Conservation (phyloP, 257 asterid genomes). For the Rhazya stricta region DNA sequence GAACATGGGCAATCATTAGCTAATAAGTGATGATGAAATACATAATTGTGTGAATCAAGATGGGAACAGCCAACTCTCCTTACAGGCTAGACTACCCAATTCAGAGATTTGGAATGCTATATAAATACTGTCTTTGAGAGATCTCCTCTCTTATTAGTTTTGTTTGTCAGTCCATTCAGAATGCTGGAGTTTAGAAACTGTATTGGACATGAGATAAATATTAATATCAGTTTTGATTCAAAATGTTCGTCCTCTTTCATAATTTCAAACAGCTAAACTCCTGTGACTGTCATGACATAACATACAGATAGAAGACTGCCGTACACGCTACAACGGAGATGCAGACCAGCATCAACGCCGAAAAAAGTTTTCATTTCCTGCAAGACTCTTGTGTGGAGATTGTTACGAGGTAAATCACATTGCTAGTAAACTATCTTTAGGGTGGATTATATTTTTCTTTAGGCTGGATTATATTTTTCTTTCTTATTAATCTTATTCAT, state of each 20-base stretch:
- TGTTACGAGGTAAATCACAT: conserved; percentile 69
- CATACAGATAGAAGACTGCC: conserved; percentile 90
- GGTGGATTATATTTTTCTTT: not conserved
- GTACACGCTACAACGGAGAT: conserved; percentile 93
- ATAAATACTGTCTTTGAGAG: not conserved
- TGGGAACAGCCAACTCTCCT: not conserved
- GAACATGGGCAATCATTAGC: not conserved
- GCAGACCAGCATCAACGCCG: conserved; percentile 96
- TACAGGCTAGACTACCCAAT: too few species aligned
- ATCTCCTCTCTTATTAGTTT: not conserved
- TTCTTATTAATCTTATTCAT: not conserved
- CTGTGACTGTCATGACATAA: not conserved
- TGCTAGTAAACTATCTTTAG: not conserved
- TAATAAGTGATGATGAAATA: not conserved
- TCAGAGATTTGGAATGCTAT: not conserved
- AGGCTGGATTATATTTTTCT: not conserved
- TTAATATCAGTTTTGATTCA: not conserved
- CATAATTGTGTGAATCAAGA: not conserved
- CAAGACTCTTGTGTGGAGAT: conserved; percentile 92
- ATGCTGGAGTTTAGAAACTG: not conserved
- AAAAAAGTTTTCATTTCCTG: conserved; percentile 91
- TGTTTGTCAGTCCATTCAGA: not conserved
- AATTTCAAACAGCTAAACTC: not conserved
- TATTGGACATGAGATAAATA: not conserved
- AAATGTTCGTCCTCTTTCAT: not conserved